Evolutionary conservation across 2,329 filamentous ascomycete species (phyloP).

Genomic region (Dryadomyces sulphureus): DNA sequence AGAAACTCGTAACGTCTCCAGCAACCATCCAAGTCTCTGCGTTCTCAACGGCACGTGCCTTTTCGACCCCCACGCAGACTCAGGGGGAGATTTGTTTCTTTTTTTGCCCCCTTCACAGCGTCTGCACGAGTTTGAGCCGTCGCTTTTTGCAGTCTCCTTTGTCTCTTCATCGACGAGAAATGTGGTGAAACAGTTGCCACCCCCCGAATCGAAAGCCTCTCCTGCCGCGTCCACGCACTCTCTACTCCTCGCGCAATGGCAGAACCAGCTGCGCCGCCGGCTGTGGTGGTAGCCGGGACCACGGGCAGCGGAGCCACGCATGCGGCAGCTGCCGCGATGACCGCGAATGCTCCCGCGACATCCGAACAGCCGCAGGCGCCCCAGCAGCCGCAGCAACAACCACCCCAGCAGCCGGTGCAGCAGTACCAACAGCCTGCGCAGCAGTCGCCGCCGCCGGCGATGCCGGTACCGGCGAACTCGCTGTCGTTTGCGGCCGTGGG

Average conservation of each 20-base stretch:
- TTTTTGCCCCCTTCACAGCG: not conserved
- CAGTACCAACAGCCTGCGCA: too few relatives aligned
- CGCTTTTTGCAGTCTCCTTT: not conserved
- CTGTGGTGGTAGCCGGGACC: not conserved
- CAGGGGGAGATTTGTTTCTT: not conserved
- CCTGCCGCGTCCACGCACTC: not conserved
- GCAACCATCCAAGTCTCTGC: not conserved
- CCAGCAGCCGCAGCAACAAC: too few relatives aligned
- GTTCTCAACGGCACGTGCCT: not conserved
- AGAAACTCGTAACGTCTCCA: not conserved
- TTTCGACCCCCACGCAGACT: not conserved
- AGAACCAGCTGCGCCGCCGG: not conserved
- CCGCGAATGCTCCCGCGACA: not conserved
- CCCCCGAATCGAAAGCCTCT: not conserved
- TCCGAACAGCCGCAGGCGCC: too few relatives aligned
- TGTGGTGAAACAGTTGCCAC: not conserved
- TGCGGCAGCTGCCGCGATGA: not conserved
- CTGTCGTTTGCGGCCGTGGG: conserved; percentile 53
- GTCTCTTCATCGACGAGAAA: not conserved
- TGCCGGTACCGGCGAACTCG: too few relatives aligned
- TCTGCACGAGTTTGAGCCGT: not conserved
- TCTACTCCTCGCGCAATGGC: not conserved
- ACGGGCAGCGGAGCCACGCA: not conserved
- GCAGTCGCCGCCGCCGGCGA: too few relatives aligned
- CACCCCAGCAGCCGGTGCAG: too few relatives aligned